These are phyloP conservation scores for Ceratocystiopsis minuta DNA, from an alignment of 2,329 filamentous ascomycete species.

Conservation along the genomic window DNA sequence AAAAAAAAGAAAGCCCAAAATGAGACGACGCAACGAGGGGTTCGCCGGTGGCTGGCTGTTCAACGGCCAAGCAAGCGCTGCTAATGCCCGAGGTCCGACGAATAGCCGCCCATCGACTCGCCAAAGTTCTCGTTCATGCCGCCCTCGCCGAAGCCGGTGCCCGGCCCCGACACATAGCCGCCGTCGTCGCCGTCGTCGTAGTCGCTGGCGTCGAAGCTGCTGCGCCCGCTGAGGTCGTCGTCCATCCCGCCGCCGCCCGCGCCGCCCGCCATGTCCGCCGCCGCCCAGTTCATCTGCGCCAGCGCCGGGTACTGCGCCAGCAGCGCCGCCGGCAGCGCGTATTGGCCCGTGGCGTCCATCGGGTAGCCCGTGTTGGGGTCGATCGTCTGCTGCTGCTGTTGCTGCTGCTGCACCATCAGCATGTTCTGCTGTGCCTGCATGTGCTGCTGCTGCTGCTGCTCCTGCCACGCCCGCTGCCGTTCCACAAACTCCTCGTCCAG, in stretches of 20 bases:
- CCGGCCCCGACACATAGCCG: slow-evolving; percentile 46
- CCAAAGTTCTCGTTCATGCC: slow-evolving; percentile 36
- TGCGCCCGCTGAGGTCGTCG: slow-evolving; percentile 59
- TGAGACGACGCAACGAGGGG: neutral
- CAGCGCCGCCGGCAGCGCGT: slow-evolving; percentile 68
- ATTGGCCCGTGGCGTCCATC: slow-evolving; percentile 37
- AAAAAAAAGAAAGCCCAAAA: neutral
- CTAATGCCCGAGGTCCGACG: slow-evolving; percentile 28
- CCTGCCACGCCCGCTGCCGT: slow-evolving; percentile 55
- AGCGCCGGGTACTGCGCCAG: slow-evolving; percentile 84
- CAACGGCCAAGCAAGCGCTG: slow-evolving; percentile 8
- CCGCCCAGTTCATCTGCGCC: slow-evolving; percentile 73
- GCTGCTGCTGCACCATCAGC: slow-evolving; percentile 30
- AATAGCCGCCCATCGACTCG: slow-evolving; percentile 31
- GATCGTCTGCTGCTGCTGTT: neutral
- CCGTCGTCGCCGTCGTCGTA: slow-evolving; percentile 57
- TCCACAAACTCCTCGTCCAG: slow-evolving; percentile 85
- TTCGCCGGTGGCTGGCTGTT: slow-evolving; percentile 14
- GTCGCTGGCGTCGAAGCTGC: slow-evolving; percentile 68
- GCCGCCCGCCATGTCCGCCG: slow-evolving; percentile 44
- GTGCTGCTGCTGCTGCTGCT: slow-evolving; percentile 45
- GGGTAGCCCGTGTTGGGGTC: slow-evolving; percentile 41
- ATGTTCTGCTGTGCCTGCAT: slow-evolving; percentile 28
- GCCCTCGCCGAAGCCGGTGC: slow-evolving; percentile 39
- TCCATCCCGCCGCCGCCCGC: slow-evolving; percentile 54